Base-by-base conservation (phyloP, 1,284 basidiomycete species). In the Ceratobasidium sp. region DNA sequence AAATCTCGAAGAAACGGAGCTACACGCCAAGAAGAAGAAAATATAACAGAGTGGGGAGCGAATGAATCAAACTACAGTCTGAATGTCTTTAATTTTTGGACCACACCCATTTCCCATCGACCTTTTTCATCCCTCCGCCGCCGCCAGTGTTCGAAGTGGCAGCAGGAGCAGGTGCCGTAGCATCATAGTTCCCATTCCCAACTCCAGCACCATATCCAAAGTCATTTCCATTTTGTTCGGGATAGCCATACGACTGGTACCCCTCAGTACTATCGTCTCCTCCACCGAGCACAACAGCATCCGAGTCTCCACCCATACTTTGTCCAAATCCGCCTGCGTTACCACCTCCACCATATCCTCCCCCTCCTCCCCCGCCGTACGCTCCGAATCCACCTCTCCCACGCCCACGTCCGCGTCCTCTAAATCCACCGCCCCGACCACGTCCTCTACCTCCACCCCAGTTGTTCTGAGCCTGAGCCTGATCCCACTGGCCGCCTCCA, bases 21-120 rank as follows among this genome's bases (percentile, higher is more conserved):
- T 39, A 39, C 36, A 39, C 36, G 8, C 36, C 14, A 39, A 6
- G 14, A 39, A 14, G 36, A 39, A 39, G 36, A n/a, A n/a, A n/a
- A n/a, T n/a, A 39, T 39, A 39, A 39, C 14, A 14, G 36, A 39
- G 36, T 39, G 36, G 36, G 36, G 36, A 39, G 36, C n/a, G n/a
- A n/a, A n/a, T n/a, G n/a, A n/a, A n/a, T n/a, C n/a, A n/a, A n/a
- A n/a, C n/a, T n/a, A n/a, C n/a, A n/a, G n/a, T n/a, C n/a, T n/a
- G n/a, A n/a, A n/a, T n/a, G n/a, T n/a, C n/a, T n/a, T 59, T 36
- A 65, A 28, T 50, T 50, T 48, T 48, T 50, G 16, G 61, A 39
- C 61, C 74, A 92, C 73, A 89, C 80, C 91, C 90, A 91, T 77
- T 85, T 87, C 79, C 88, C 91, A 43, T 87, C 90, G 21, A 91